A percentile compares a stretch with the other conserved stretches of the same genome.
phyloP scores from a whole-genome alignment of 495 filamentous ascomycete species.

The Neurospora sp. region DNA sequence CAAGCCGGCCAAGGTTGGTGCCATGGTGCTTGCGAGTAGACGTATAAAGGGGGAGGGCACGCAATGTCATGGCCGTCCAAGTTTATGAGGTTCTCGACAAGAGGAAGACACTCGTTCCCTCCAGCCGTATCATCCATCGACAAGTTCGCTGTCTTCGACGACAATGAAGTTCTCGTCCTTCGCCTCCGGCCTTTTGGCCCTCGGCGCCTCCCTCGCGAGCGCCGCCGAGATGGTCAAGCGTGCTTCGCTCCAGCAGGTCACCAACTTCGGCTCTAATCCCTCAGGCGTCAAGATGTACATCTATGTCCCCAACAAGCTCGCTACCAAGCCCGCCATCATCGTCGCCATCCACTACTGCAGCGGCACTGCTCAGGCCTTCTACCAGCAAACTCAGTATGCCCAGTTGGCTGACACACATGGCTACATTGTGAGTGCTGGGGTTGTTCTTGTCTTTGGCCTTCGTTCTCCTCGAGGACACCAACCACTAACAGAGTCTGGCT shows the following conservation, averaged over 20 bases:
- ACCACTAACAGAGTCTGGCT: too few species aligned
- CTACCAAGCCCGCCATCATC: slow-evolving; percentile 30
- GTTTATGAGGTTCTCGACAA: not conserved
- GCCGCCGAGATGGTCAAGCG: slow-evolving; percentile 12
- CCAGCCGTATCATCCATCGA: not conserved
- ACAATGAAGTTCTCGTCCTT: slow-evolving; percentile 22
- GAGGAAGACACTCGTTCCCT: not conserved
- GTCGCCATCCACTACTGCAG: slow-evolving; percentile 48
- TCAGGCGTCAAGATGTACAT: slow-evolving; percentile 28
- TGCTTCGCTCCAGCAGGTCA: slow-evolving; percentile 26
- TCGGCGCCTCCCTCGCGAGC: slow-evolving; percentile 10
- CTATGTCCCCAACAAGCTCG: slow-evolving; percentile 29
- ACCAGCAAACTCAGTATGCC: slow-evolving; percentile 37
- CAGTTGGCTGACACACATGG: slow-evolving; percentile 40
- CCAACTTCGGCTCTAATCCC: slow-evolving; percentile 30
- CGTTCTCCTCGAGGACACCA: too few species aligned
- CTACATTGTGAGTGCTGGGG: slow-evolving; percentile 32
- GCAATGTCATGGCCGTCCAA: not conserved
- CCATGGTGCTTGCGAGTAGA: not conserved
- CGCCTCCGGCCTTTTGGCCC: slow-evolving; percentile 17
- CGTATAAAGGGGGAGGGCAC: not conserved
- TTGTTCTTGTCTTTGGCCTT: too few species aligned
- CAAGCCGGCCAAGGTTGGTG: not conserved
- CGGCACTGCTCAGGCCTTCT: slow-evolving; percentile 42
- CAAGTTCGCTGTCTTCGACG: not conserved